Evolutionary conservation across 495 filamentous ascomycete species (phyloP), one percentile per base, ranked within the genome.

Genomic region (Penicillium simplicissimum): DNA sequence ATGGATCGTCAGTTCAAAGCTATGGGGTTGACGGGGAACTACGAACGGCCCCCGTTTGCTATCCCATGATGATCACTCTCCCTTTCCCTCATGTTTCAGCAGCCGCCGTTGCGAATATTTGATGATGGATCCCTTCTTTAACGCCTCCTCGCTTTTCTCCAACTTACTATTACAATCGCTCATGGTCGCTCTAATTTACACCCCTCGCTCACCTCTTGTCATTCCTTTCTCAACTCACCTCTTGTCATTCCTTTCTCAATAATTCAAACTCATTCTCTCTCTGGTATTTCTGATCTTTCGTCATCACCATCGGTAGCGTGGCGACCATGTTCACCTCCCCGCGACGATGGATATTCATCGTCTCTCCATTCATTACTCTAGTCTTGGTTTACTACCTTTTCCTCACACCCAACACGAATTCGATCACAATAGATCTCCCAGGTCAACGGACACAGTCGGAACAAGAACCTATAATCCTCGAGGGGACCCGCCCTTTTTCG

Each of bases 321-420:
- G 36, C 45, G 45, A 70, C 37, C 56, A 71, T 71, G 69, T 69
- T 67, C 21, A 64, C 37, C 60, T 69, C 67, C 56, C 63, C 67
- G n/a, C 67, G 70, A 66, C 65, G 65, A 71, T 70, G 69, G 69
- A 54, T 71, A 17, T 52, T 71, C 64, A 52, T 71, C 58, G 59
- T 55, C 61, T 62, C 69, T 55, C 67, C 70, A 25, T 21, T 72
- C 59, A 31, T 72, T 65, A 63, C 66, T 47, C 52, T 72, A 37
- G 10, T 47, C 17, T 35, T 71, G 8, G 52, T 71, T 17, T 68
- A 62, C 49, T 65, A 64, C 51, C 42, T 71, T 28, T 59, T 63
- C 17, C 58, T 52, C 45, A 42, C 62, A 8, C 66, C 66, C 28
- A 36, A 56, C n/a, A 58, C 58, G 9, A 55, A 62, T 33, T 51